Conservation (phyloP, 768 basidiomycete species). For the Chalciporus piperatus region DNA sequence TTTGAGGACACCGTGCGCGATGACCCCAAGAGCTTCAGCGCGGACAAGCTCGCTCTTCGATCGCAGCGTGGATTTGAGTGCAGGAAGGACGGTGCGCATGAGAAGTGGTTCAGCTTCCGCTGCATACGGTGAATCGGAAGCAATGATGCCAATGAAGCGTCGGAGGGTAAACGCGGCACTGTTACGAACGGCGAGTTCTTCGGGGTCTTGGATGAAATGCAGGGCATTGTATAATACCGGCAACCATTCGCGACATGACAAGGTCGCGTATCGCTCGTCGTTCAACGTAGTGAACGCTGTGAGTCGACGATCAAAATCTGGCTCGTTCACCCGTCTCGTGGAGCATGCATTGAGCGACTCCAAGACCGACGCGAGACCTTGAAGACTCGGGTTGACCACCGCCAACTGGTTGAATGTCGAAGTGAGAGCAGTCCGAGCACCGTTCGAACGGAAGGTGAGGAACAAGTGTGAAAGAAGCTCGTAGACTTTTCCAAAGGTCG, state of each 20-base stretch:
- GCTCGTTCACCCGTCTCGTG: constrained; percentile 76
- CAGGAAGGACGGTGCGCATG: constrained; percentile 65
- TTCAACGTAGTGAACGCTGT: constrained; percentile 73
- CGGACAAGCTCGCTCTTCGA: constrained; percentile 87
- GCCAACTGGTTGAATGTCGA: constrained; percentile 58
- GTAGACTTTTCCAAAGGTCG: constrained; percentile 51
- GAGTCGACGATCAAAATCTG: constrained; percentile 87
- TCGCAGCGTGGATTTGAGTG: constrained; percentile 73
- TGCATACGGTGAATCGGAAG: constrained; percentile 28
- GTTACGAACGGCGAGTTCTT: constrained; percentile 82
- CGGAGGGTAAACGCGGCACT: constrained; percentile 76
- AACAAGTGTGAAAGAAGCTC: constrained; percentile 74
- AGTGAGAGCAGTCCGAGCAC: constrained; percentile 67
- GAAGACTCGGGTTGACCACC: constrained; percentile 39
- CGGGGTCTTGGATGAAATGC: constrained; percentile 83
- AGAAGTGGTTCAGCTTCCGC: constrained; percentile 55
- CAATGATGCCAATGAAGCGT: constrained; percentile 67
- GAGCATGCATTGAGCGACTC: constrained; percentile 85
- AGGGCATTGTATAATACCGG: constrained; percentile 82
- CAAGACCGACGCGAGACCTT: constrained; percentile 51
- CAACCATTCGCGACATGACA: constrained; percentile 68
- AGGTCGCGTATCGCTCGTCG: constrained; percentile 50
- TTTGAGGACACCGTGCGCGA: constrained; percentile 69
- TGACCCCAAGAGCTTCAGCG: constrained; percentile 73
- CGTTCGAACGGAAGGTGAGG: constrained; percentile 68